phyloP scores from a whole-genome alignment of 768 basidiomycete genomes.

The Amanita phalloides region DNA sequence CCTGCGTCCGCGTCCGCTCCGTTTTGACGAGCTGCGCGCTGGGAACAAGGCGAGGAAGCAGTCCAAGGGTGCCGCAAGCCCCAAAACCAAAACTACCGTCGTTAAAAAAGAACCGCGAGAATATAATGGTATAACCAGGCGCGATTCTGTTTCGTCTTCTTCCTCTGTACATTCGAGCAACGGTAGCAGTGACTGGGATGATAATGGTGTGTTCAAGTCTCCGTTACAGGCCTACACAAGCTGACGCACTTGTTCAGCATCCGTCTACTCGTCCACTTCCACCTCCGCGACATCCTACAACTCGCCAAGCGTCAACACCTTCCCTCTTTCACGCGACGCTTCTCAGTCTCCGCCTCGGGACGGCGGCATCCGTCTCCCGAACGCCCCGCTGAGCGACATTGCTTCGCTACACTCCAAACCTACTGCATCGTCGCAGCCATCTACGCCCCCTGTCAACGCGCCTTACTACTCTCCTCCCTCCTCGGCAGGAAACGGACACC shows the following conservation, averaged over 20 bases:
- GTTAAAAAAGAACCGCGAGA: constrained; percentile 62
- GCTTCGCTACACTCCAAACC: constrained; percentile 28
- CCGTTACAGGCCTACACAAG: not conserved
- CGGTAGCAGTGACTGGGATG: constrained; percentile 74
- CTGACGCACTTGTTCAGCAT: constrained; percentile 20
- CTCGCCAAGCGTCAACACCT: constrained; percentile 50
- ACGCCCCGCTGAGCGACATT: constrained; percentile 61
- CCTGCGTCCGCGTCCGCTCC: constrained; percentile 68
- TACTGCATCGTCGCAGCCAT: constrained; percentile 9
- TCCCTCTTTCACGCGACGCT: constrained; percentile 48
- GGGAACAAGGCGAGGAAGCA: constrained; percentile 77
- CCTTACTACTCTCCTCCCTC: constrained; percentile 2
- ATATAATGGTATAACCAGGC: constrained; percentile 33
- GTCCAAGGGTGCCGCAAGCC: constrained; percentile 23
- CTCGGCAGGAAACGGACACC: not conserved
- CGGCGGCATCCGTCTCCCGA: constrained; percentile 63
- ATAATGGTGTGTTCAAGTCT: constrained; percentile 44
- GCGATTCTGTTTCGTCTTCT: constrained; percentile 54
- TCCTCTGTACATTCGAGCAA: constrained; percentile 45
- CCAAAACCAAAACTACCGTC: constrained; percentile 24
- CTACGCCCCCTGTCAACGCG: not conserved
- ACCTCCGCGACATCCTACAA: constrained; percentile 56
- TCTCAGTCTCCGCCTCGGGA: constrained; percentile 40
- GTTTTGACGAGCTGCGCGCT: constrained; percentile 80
- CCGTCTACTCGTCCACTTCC: constrained; percentile 48